Evolutionary conservation across 1,284 basidiomycete species (phyloP), one percentile per base, ranked within the genome.

Genomic region (Ceratobasidium sp.): DNA sequence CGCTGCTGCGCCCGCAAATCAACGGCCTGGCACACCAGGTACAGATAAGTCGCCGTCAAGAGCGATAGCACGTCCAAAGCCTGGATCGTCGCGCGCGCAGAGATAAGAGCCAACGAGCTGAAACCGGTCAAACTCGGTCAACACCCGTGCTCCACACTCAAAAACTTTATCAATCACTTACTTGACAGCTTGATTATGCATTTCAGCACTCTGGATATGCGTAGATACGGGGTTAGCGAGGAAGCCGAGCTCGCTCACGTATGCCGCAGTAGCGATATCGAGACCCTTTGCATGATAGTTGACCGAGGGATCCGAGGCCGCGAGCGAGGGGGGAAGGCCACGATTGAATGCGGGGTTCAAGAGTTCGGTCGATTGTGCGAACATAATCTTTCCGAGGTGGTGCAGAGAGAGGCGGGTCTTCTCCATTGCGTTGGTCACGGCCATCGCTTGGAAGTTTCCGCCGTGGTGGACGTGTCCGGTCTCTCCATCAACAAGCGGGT

Each of bases 401-500:
- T 94, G 89, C 36, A 96, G 84, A 2, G 91, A 87, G 51, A 96
- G 88, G 22, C 94, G 90, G 4, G 93, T 92, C 82, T 94, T 93
- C 82, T 96, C 95, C 91, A 96, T 95, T 5, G 91, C 91, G 75
- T 94, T 94, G 7, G 94, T 93, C 69, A 96, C 89, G 1, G 93
- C 87, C 89, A 95, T 93, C 0, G 93, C 93, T 81, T 94, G 93
- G 87, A 96, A 95, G 80, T 95, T 95, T 11, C 94, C 94, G 24
- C 94, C 94, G 78, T 95, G 91, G 81, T 94, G 92, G 7, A 93
- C 86, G 53, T 86, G 83, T 7, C 89, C 90, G 22, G 88, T 89
- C 76, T 89, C 86, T 33, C 89, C 85, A 78, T 94, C 92, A 65
- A 94, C 84, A 31, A 92, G 86, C 17, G 92, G 93, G 80, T 93